Evolutionary conservation across 768 basidiomycete species (phyloP), one percentile per base, ranked within the genome.

Genomic region (Suillus occidentalis): DNA sequence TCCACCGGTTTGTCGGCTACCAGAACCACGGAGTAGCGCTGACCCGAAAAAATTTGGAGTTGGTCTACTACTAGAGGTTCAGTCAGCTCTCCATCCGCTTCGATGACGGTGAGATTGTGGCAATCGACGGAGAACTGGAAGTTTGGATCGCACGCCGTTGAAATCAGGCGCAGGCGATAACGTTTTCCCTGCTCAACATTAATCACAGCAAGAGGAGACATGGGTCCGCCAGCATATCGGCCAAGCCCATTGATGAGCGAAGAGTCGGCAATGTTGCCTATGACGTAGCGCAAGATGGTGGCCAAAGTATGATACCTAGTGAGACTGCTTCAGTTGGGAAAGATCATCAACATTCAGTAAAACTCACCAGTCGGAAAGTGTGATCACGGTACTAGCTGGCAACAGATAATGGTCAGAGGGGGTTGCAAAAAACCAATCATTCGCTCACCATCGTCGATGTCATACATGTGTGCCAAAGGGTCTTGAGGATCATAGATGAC

Each of bases 221-320:
- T 42, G 9, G 75, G 70, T n/a, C 76, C 77, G 36, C 72, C 72
- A 76, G 59, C 49, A 65, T 75, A 82, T 34, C 84, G 80, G 20
- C 85, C 85, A 13, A 77, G 72, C 2, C 85, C 85, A 61, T 85
- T 85, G 66, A 85, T 83, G 18, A 84, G 67, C 0, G 79, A 79
- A 3, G 79, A 63, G 63, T 77, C 75, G 0, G 78, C 63, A 47
- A 18, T 1, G 13, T 70, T 61, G 7, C 66, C 52, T 42, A 31
- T 28, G 12, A 61, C 7, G 60, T 70, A 61, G 58, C 36, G 28
- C 28, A 60, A 43, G 34, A 43, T 34, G 4, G 39, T 25, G 60
- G 67, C 6, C 76, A 74, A 3, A 6, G 22, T 25, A 63, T 63
- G 58, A 18, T 63, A 57, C 58, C 58, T 60, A 16, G 49, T 50